Evolutionary conservation across 176 grass and related monocot species (phyloP).

Genomic region (Ensete glaucum): DNA sequence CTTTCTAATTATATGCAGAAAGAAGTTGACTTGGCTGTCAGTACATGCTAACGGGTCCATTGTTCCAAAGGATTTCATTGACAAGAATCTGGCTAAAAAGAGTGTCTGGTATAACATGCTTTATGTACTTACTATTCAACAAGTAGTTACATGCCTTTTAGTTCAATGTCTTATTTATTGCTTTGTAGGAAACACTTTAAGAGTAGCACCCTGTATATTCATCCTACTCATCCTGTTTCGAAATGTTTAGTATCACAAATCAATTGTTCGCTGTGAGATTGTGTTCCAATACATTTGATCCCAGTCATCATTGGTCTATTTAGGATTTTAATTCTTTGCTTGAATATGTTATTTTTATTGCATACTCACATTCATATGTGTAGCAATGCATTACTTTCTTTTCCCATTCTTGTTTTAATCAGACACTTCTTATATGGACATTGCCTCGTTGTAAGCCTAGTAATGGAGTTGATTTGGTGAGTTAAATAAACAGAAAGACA

Average conservation of each 20-base stretch:
- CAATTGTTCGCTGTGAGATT: too few species aligned
- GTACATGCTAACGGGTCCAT: constrained; percentile 67
- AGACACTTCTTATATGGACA: background rate
- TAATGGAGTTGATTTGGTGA: too few species aligned
- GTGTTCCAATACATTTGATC: too few species aligned
- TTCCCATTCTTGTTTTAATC: background rate
- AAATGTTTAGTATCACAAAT: too few species aligned
- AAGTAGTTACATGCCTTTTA: background rate
- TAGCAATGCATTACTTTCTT: background rate
- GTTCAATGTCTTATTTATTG: background rate
- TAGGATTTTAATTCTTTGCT: background rate
- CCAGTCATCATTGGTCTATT: background rate
- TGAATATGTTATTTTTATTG: too few species aligned
- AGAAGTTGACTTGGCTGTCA: constrained; percentile 77
- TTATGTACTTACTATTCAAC: background rate
- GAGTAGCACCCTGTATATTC: background rate
- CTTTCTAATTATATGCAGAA: constrained; percentile 35
- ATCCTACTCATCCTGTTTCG: background rate
- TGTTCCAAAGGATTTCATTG: constrained; percentile 49
- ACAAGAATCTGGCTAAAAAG: constrained; percentile 61
- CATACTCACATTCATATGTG: too few species aligned
- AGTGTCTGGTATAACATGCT: constrained; percentile 47
- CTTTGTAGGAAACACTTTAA: background rate
- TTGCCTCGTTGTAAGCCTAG: too few species aligned
- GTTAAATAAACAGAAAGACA: too few species aligned